phyloP scores from a whole-genome alignment of 768 basidiomycete species.

The Lactarius akahatsu region DNA sequence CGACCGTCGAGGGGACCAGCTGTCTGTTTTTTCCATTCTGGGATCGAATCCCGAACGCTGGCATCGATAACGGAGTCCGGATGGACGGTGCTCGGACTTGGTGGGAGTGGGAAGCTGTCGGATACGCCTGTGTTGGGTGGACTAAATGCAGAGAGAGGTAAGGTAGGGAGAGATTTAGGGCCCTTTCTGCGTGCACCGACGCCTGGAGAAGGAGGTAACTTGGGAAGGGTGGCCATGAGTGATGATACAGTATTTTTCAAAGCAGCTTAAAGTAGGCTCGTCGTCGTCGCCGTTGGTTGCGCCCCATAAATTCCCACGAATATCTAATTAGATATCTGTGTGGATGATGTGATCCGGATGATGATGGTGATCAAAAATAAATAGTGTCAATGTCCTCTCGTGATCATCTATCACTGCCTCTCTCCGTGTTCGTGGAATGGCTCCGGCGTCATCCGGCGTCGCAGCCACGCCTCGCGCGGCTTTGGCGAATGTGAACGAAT shows the following conservation, averaged over 20 bases:
- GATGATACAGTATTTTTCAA: neutral
- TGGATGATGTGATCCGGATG: neutral
- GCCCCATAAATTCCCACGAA: neutral
- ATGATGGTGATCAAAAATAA: neutral
- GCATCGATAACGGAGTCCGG: conserved; percentile 68
- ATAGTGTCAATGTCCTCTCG: neutral
- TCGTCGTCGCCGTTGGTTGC: neutral
- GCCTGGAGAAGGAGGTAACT: conserved; percentile 42
- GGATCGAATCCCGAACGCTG: conserved; percentile 50
- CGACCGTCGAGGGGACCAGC: conserved; percentile 47
- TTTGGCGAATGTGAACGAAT: conserved; percentile 25
- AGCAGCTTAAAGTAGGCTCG: neutral
- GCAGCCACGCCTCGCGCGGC: conserved; percentile 16
- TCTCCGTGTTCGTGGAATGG: conserved; percentile 30
- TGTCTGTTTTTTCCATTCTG: conserved; percentile 54
- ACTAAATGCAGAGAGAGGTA: conserved; percentile 74
- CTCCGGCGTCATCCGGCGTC: conserved; percentile 30
- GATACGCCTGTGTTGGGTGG: conserved; percentile 66
- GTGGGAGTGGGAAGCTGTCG: conserved; percentile 65
- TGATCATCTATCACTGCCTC: conserved; percentile 9
- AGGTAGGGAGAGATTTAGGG: conserved; percentile 62
- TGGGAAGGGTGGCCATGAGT: conserved; percentile 19
- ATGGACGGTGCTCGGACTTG: conserved; percentile 64
- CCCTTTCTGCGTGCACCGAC: conserved; percentile 57
- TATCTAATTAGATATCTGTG: neutral